Evolutionary conservation across 2,329 filamentous ascomycete species (phyloP), one percentile per base, ranked within the genome.

Genomic region (Scedosporium boydii): DNA sequence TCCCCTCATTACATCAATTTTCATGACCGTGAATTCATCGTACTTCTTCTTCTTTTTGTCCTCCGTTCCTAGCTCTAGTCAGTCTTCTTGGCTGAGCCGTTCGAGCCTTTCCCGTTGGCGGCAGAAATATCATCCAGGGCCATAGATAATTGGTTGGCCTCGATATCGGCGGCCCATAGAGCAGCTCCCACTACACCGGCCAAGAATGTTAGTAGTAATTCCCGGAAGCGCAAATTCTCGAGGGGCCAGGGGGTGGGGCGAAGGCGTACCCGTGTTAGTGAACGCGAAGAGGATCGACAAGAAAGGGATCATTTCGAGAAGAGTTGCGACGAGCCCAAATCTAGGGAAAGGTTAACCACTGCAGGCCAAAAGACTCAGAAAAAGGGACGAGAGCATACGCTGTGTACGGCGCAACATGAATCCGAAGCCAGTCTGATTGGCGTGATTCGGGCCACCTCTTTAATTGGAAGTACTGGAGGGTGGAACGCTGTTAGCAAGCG

Each of bases 101-200:
- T 55, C 21, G 51, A 9, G 21, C 21, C 21, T 14, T 23, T 26
- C 12, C 59, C 59, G 26, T 58, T 42, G 2, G 53, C 26, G 21
- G 38, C 26, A 6, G 34, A 7, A n/a, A 18, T 5, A 6, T 53
- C 34, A 46, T 62, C 60, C 23, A 62, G 10, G 12, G 60, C 57
- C 79, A 83, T 82, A 48, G 74, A 72, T 9, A 74, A 78, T 62
- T 78, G 76, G 67, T 80, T 79, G 29, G 75, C 72, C 73, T 96
- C 91, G 63, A 96, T 84, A 73, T 96, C 92, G 18, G 91, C 90
- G 48, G 93, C 93, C 92, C 92, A 97, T n/a, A 98, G 77, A 6
- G 93, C 93, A 61, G 93, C 93, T 6, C 92, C 93, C 63, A 96
- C 91, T 87, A 58, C 6, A 44, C 44, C 44, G 53, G 26, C 34